A percentile compares a stretch with the other conserved stretches of the same genome.
These are phyloP conservation scores for Hypoxylon subgilvum DNA, from an alignment of 495 filamentous ascomycete genomes.

Conservation along the genomic window DNA sequence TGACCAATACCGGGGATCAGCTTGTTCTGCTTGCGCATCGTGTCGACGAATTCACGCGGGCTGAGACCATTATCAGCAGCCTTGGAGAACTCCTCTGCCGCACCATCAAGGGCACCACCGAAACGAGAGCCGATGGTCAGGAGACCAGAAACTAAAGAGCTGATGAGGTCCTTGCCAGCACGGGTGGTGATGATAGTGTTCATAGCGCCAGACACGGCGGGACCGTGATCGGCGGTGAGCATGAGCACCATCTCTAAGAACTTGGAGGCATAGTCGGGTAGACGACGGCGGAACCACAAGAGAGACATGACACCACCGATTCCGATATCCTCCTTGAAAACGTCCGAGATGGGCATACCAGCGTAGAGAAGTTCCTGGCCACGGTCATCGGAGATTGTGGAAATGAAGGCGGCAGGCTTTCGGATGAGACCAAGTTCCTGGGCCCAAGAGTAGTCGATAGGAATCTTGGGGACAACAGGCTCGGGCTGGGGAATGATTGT, in stretches of 20 bases:
- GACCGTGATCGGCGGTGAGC: constrained; percentile 98
- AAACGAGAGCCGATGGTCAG: constrained; percentile 98
- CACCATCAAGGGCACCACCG: constrained; percentile 96
- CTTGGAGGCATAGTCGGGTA: constrained; percentile 94
- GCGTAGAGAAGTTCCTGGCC: constrained; percentile 98
- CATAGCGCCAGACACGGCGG: constrained; percentile 98
- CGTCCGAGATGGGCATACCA: constrained; percentile 98
- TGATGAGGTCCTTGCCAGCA: constrained; percentile 98
- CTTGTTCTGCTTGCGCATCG: constrained; percentile 99
- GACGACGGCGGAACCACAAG: constrained; percentile 98
- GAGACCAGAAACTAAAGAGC: constrained; percentile 90
- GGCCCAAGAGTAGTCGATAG: constrained; percentile 99
- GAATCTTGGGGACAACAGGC: constrained; percentile 96
- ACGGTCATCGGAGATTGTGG: constrained; percentile 99
- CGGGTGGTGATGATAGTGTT: constrained; percentile 99
- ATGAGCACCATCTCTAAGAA: constrained; percentile 99
- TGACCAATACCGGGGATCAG: constrained; percentile 99
- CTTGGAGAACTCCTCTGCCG: constrained; percentile 97
- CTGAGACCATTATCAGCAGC: constrained; percentile 97
- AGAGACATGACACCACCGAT: constrained; percentile 99
- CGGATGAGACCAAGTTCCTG: constrained; percentile 99
- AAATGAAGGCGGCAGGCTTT: constrained; percentile 99
- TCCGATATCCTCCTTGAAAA: constrained; percentile 98
- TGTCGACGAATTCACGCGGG: constrained; percentile 98
- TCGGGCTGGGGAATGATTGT: constrained; percentile 83